These are phyloP conservation scores for Russula emetica DNA, from an alignment of 768 basidiomycete species.

Conservation along the genomic window DNA sequence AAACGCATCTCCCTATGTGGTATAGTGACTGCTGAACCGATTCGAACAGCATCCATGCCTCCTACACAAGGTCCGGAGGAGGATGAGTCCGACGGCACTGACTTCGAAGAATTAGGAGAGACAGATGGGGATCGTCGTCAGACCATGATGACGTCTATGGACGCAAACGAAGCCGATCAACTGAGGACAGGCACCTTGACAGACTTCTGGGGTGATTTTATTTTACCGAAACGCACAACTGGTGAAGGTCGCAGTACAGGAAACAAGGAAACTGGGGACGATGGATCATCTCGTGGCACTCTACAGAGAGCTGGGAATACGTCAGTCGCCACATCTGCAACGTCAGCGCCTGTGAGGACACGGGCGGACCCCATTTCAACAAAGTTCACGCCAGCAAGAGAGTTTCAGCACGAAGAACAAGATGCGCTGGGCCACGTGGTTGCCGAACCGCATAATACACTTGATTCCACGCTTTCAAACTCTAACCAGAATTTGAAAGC, in stretches of 20 bases:
- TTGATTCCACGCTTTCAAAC: conserved; percentile 12
- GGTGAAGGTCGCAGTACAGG: background rate
- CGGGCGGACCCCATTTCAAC: background rate
- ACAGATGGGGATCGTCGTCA: conserved; percentile 49
- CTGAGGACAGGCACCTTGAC: conserved; percentile 42
- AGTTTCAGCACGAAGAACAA: background rate
- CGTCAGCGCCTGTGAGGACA: conserved; percentile 7
- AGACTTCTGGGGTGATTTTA: conserved; percentile 50
- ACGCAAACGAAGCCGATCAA: conserved; percentile 41
- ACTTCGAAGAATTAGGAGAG: conserved; percentile 32
- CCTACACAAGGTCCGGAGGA: conserved; percentile 1
- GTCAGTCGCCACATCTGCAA: background rate
- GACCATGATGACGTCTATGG: conserved; percentile 46
- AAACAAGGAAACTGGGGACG: background rate
- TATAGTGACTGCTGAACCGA: background rate
- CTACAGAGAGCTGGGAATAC: background rate
- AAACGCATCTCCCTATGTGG: conserved; percentile 9
- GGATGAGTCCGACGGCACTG: conserved; percentile 18
- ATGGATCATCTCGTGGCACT: background rate
- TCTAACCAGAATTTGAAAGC: background rate
- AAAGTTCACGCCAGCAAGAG: conserved; percentile 35
- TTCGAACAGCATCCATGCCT: conserved; percentile 2
- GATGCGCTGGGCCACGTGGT: background rate
- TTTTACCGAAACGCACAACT: conserved; percentile 34
- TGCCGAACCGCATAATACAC: background rate